phyloP scores from a whole-genome alignment of 441 rosid genomes.

The Adansonia gregorii region DNA sequence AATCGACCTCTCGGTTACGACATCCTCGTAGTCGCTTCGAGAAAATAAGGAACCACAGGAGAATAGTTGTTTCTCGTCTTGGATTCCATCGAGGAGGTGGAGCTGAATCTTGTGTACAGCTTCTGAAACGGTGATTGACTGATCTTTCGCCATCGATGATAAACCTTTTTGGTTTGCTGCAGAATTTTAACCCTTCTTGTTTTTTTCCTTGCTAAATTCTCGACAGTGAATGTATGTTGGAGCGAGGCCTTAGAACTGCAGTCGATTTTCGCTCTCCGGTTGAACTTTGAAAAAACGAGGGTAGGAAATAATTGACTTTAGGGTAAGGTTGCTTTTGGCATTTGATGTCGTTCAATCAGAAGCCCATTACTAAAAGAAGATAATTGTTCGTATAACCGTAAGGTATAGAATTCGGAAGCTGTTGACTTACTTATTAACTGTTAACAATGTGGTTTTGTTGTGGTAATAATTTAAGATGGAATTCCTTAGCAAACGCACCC shows the following conservation, averaged over 20 bases:
- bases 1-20: slow-evolving; percentile 70
- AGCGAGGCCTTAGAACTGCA: background rate
- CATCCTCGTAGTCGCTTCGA: slow-evolving; percentile 67
- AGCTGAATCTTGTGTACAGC: slow-evolving; percentile 65
- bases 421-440: too few species aligned
- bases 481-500: too few species aligned
- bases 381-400: too few species aligned
- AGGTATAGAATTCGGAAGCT: too few species aligned
- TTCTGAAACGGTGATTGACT: slow-evolving; percentile 43
- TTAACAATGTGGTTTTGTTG: too few species aligned
- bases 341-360: background rate
- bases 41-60: slow-evolving; percentile 67
- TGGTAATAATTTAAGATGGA: too few species aligned
- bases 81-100: slow-evolving; percentile 63
- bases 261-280: background rate
- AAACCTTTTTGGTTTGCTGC: too few species aligned
- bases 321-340: background rate
- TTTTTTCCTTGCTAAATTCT: background rate
- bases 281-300: slow-evolving; percentile 10
- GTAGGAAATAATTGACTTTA: background rate
- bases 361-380: too few species aligned
- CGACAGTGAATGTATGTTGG: background rate
- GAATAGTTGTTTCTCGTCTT: slow-evolving; percentile 57
- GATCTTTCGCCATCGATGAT: slow-evolving; percentile 41
- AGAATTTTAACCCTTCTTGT: too few species aligned